Evolutionary conservation across 345 rosid species (phyloP).

Genomic region (Camelina hispida): DNA sequence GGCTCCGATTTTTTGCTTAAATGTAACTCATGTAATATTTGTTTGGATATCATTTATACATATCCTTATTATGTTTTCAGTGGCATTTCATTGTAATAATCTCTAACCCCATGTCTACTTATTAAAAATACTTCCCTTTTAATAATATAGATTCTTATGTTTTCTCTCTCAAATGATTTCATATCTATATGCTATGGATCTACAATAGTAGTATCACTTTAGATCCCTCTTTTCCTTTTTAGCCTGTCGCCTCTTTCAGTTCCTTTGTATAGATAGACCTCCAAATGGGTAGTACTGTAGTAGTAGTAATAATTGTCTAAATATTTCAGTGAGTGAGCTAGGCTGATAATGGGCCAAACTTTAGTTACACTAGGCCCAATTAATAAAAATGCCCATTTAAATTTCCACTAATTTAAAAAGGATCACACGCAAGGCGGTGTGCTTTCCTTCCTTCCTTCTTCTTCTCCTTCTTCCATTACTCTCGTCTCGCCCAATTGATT

Average conservation of each 20-base stretch:
- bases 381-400: neutral
- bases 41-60: too few relatives aligned
- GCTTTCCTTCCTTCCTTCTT: neutral
- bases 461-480: neutral
- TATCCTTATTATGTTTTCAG: too few relatives aligned
- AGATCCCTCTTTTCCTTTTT: conserved; percentile 36
- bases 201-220: neutral
- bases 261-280: conserved; percentile 12
- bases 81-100: too few relatives aligned
- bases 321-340: neutral
- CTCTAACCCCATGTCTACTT: too few relatives aligned
- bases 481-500: conserved; percentile 1
- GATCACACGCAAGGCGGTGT: conserved; percentile 30
- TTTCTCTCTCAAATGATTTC: conserved; percentile 37
- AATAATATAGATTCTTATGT: neutral
- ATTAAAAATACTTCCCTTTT: too few relatives aligned
- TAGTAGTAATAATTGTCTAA: too few relatives aligned
- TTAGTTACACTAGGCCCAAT: conserved; percentile 1
- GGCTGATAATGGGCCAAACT: conserved; percentile 9
- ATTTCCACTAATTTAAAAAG: neutral
- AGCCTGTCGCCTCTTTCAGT: conserved; percentile 38
- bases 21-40: too few relatives aligned
- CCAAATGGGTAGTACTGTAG: too few relatives aligned
- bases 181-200: conserved; percentile 6
- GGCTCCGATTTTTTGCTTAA: too few relatives aligned